Evolutionary conservation across 1,139 yeast species (phyloP), one percentile per base, ranked within the genome.

Genomic region (Groenewaldozyma sp.): DNA sequence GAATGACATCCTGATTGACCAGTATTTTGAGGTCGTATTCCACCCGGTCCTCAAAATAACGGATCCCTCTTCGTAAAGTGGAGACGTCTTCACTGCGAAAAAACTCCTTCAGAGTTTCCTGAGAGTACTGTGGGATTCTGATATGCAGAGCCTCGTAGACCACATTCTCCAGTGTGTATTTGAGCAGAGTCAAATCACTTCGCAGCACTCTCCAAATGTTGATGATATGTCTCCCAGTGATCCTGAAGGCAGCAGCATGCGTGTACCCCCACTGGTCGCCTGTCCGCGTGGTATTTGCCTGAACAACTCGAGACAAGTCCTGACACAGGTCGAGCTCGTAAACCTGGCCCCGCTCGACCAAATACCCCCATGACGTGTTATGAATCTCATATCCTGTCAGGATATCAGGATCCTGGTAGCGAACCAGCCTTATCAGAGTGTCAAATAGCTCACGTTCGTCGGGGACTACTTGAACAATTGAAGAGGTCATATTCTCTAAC

Each of bases 371-470:
- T 0, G 96, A 84, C 1, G 73, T 53, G 1, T 79, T 65, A 51
- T 86, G 83, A 7, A 86, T 71, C 53, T 91, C 98, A 56, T 73
- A 91, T 0, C 97, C 97, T 0, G 86, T 70, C 5, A 93, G 55
- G 29, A 91, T 75, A 56, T 91, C 98, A 0, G 98, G 97, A 54
- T 91, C 97, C 40, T 76, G 68, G 2, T 64, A 50, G 21, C 76
- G 70, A 0, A 84, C 77, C n/a, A 81, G 45, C 1, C 69, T 65
- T 0, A 78, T 60, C 5, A 88, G 62, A 6, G 68, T 68, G 5
- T 68, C 63, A 3, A 87, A 55, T 73, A 82, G 66, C 3, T 67
- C 74, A 2, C 60, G 45, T 52, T 88, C 96, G 14, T 63, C 58
- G 1, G 62, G 63, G 43, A 73, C 75, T 1, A 47, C 43, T 26